phyloP scores from a whole-genome alignment of 2,329 filamentous ascomycete genomes.

The Xylaria polymorpha region DNA sequence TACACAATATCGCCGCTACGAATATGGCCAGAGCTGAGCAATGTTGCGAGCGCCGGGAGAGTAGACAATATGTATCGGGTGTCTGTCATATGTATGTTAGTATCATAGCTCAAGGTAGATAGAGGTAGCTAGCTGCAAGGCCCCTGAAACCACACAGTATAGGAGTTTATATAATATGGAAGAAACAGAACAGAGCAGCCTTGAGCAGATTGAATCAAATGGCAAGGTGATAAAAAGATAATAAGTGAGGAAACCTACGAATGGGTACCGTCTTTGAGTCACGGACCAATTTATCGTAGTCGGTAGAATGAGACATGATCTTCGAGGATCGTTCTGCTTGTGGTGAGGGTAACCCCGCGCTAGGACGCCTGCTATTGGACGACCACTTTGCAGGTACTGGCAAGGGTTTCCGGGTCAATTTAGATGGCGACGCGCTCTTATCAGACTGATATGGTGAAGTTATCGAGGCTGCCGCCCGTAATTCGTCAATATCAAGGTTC shows the following conservation, averaged over 20 bases:
- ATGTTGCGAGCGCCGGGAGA: constrained; percentile 65
- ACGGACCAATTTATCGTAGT: constrained; percentile 44
- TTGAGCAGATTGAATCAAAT: background rate
- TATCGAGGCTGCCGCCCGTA: constrained; percentile 59
- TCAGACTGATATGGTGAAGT: background rate
- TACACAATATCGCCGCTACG: constrained; percentile 65
- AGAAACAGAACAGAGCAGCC: background rate
- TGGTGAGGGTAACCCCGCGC: constrained; percentile 37
- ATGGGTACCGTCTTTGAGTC: constrained; percentile 57
- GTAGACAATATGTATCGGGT: constrained; percentile 60
- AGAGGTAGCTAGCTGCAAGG: background rate
- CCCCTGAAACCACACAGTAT: background rate
- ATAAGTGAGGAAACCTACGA: constrained; percentile 54
- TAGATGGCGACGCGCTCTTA: constrained; percentile 18
- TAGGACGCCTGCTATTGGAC: constrained; percentile 44
- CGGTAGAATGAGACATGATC: constrained; percentile 23
- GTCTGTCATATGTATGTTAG: constrained; percentile 51
- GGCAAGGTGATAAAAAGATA: background rate
- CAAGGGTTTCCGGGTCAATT: constrained; percentile 27
- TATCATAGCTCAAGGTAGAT: background rate
- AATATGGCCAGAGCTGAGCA: constrained; percentile 66
- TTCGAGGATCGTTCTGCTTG: constrained; percentile 24
- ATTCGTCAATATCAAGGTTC: constrained; percentile 61
- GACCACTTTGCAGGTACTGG: constrained; percentile 39
- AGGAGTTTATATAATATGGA: background rate